Evolutionary conservation across 495 filamentous ascomycete genomes (phyloP), one percentile per base, ranked within the genome.

Genomic region (Tuber calosporum): DNA sequence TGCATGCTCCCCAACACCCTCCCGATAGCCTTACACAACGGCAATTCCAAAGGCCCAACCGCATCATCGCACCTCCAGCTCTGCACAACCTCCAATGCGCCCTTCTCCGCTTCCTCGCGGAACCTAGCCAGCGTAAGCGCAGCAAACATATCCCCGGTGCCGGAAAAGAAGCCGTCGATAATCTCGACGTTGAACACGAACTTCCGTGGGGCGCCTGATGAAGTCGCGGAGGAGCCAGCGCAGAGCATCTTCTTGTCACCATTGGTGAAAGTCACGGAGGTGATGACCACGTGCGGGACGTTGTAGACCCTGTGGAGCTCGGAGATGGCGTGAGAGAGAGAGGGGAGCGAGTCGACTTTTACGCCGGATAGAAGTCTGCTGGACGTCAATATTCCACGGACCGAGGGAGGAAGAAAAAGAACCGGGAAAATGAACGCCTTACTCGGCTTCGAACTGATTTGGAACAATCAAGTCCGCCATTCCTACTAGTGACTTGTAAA

Each of bases 371-470:
- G 88, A 37, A 91, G 84, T 82, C 93, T 97, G 77, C 36, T 34
- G 17, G n/a, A 41, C 42, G 19, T 79, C 22, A 79, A 34, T 72
- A 53, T 9, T 11, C 45, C 22, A 43, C 30, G 8, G 11, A n/a
- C 9, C 30, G 19, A 69, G 45, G 73, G 5, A 74, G 40, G 38
- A 43, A 15, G 67, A 1, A 58, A 30, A 36, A 68, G 13, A 66
- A 70, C 71, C 26, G 5, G 43, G 30, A 48, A 72, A 72, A 68
- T 20, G 45, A 41, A 42, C 39, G 43, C 84, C 88, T 77, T 85
- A 96, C 93, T 98, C 95, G 37, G 92, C 92, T 85, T 99, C 95
- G 81, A 97, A 99, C 81, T 97, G 94, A 82, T 99, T 99, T 22
- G 95, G 95, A 34, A 97, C 83, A 69, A 98, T 96, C 74, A 99